Conservation (phyloP, 352 stramenopile species). For the Phytophthora multivora region DNA sequence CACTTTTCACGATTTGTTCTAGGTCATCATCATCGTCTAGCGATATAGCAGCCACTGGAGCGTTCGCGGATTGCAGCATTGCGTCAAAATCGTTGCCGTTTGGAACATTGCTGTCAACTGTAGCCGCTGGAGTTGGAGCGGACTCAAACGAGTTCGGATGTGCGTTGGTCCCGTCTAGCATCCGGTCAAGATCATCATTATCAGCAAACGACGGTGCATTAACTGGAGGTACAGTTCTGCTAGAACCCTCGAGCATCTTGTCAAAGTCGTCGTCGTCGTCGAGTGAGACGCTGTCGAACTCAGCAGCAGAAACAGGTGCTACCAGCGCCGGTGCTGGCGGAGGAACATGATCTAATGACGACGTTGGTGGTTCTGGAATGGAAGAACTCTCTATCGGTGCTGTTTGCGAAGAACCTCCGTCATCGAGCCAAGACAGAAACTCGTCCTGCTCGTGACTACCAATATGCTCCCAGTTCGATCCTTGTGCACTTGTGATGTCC, state of each 20-base stretch:
- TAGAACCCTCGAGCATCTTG: conserved; percentile 15
- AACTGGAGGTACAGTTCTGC: neutral
- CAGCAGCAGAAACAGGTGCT: neutral
- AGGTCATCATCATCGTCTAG: conserved; percentile 33
- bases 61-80: conserved; percentile 9
- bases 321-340: conserved; percentile 14
- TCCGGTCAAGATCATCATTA: conserved; percentile 13
- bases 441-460: conserved; percentile 53
- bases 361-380: neutral
- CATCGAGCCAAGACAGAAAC: conserved; percentile 85
- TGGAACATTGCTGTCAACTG: neutral
- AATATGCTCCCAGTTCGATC: conserved; percentile 40
- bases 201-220: neutral
- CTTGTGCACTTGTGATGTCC: conserved; percentile 2
- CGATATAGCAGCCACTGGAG: conserved; percentile 5
- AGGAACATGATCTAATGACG: neutral
- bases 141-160: neutral
- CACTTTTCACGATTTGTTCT: conserved; percentile 24
- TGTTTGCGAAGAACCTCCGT: conserved; percentile 29
- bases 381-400: neutral
- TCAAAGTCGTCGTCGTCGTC: conserved; percentile 43
- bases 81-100: conserved; percentile 27
- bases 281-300: conserved; percentile 36
- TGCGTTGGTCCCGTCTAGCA: neutral
- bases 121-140: neutral